Base-by-base conservation (phyloP, 164 flowering plant species). In the Amborella trichopoda region DNA sequence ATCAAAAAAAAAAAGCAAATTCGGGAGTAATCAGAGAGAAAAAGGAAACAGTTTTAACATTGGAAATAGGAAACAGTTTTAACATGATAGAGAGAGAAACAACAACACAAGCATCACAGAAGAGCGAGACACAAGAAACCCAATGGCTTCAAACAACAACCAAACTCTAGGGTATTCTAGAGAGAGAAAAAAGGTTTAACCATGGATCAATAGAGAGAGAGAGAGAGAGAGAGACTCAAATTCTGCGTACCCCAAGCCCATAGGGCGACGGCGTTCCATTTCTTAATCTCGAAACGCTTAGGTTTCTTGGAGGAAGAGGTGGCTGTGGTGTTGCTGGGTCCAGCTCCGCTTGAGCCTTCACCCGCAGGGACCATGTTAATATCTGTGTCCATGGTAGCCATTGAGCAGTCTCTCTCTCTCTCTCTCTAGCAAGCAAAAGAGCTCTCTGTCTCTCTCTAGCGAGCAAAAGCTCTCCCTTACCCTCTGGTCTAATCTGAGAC, bases 181-280 rank as follows among this genome's bases (percentile, higher is more conserved):
- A n/a, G n/a, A n/a, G n/a, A n/a, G n/a, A n/a, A n/a, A n/a, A n/a
- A n/a, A n/a, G n/a, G n/a, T n/a, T n/a, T n/a, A n/a, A n/a, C n/a
- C n/a, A n/a, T n/a, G n/a, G n/a, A n/a, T n/a, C n/a, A n/a, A n/a
- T n/a, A 22, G 17, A 27, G 18, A 49, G 3, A 24, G 1, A 44
- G 28, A 62, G 32, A 25, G 33, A 55, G 38, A 55, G 53, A 64
- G 60, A 55, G 63, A 41, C 40, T 46, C 10, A n/a, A n/a, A n/a
- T n/a, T 11, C 9, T 23, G 17, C 46, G 27, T 55, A 81, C 86
- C 94, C 94, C 90, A 84, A 8, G 90, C 90, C 90, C 90, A 84
- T 26, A 84, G 79, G 21, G 94, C 45, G 18, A 81, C 94, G 18
- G 87, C 87, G 49, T 77, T 84, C 90, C 90, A 84, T 72, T 84